Evolutionary conservation across 2,329 filamentous ascomycete species (phyloP).

Genomic region (Aspergillus clavatus): DNA sequence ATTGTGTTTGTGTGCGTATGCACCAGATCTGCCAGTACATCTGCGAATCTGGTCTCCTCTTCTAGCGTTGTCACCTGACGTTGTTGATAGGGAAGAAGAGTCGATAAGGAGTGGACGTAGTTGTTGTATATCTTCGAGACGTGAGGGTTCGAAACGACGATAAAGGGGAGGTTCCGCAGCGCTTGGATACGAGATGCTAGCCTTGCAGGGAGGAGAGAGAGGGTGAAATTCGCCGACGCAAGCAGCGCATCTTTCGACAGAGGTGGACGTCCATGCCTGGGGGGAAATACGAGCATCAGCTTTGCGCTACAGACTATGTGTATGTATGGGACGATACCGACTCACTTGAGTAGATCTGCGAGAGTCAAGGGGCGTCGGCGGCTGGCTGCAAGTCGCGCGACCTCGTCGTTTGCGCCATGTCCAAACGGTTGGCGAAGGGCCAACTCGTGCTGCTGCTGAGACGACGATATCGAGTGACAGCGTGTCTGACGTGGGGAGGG

Average conservation of each 20-base stretch:
- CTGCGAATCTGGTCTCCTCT: conserved; percentile 86
- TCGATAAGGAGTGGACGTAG: conserved; percentile 88
- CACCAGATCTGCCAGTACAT: conserved; percentile 91
- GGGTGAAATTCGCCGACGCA: conserved; percentile 90
- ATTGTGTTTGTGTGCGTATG: conserved; percentile 94
- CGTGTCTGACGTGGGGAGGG: conserved; percentile 7
- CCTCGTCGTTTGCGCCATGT: conserved; percentile 66
- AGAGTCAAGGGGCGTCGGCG: conserved; percentile 78
- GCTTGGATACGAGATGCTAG: conserved; percentile 92
- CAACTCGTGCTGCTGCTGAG: conserved; percentile 24
- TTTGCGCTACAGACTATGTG: background rate
- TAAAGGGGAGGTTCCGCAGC: conserved; percentile 88
- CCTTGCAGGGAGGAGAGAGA: conserved; percentile 83
- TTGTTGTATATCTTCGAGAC: conserved; percentile 93
- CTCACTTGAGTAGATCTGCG: conserved; percentile 80
- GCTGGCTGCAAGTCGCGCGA: conserved; percentile 70
- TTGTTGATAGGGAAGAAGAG: conserved; percentile 77
- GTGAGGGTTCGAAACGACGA: conserved; percentile 96
- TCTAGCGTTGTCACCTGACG: conserved; percentile 69
- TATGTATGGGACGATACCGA: background rate
- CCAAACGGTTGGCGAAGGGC: conserved; percentile 44
- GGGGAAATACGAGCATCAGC: background rate
- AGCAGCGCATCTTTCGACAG: conserved; percentile 75
- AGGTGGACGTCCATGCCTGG: conserved; percentile 72
- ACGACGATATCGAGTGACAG: conserved; percentile 16